phyloP scores from a whole-genome alignment of 1,139 yeast genomes.

The Keqinozyma sinolaborantium region DNA sequence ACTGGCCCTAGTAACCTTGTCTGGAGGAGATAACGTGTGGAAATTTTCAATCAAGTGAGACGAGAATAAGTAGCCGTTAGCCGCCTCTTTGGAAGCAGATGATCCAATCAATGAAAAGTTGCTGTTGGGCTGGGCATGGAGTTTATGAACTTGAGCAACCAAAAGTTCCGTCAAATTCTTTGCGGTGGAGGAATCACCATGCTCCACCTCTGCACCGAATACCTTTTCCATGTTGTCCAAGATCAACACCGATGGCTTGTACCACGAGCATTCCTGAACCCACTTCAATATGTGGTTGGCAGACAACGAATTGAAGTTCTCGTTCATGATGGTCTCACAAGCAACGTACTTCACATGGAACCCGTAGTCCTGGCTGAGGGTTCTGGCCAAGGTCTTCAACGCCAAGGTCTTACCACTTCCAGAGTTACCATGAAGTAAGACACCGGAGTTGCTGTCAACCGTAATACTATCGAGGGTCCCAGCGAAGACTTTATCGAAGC shows the following conservation, averaged over 20 bases:
- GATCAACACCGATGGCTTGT: conserved; percentile 69
- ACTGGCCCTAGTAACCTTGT: conserved; percentile 53
- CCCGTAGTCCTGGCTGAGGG: conserved; percentile 33
- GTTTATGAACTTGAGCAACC: conserved; percentile 36
- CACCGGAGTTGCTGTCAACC: conserved; percentile 48
- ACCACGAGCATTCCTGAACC: conserved; percentile 70
- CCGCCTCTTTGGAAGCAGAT: conserved; percentile 58
- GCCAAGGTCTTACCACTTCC: conserved; percentile 80
- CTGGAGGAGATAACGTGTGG: conserved; percentile 65
- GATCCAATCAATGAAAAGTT: conserved; percentile 55
- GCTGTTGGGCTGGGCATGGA: conserved; percentile 36
- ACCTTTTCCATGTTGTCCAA: conserved; percentile 81
- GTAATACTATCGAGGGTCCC: conserved; percentile 43
- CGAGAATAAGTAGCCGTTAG: conserved; percentile 60
- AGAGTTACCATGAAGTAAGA: conserved; percentile 63
- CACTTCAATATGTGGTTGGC: conserved; percentile 43
- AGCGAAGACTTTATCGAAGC: conserved; percentile 47
- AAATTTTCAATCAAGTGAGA: conserved; percentile 71
- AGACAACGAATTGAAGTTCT: conserved; percentile 45
- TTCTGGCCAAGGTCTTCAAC: conserved; percentile 37
- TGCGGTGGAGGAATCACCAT: conserved; percentile 58
- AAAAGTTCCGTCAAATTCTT: conserved; percentile 53
- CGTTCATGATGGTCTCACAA: conserved; percentile 58
- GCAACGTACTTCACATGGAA: conserved; percentile 41
- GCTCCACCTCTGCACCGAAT: conserved; percentile 70